Base-by-base conservation (phyloP, 768 basidiomycete species). In the Macrolepiota dolichaula region DNA sequence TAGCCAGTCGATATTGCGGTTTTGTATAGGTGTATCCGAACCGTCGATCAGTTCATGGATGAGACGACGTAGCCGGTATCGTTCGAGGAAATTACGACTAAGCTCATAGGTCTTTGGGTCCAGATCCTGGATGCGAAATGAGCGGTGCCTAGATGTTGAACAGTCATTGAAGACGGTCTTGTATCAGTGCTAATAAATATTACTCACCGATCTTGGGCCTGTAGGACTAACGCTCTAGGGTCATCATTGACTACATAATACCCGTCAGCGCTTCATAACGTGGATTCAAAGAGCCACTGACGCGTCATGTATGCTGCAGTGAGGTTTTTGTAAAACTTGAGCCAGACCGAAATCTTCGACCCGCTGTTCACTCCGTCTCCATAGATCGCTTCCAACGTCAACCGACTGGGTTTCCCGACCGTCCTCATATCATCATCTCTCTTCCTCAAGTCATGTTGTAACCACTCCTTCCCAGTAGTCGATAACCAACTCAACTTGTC, bases 1-100 rank as follows among this genome's bases (percentile, higher is more conserved):
- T 51, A 85, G 76, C 78, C 80, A 85, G n/a, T 76, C 70, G 13
- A 85, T 77, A 0, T 79, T 80, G 19, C 82, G 78, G 3, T 73
- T 63, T 49, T 73, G 68, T 4, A 72, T 1, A 0, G 76, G 70
- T 1, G 77, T 76, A 19, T 69, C 63, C 17, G 66, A 54, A 3
- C 61, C 63, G 56, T 82, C 76, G 53, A 74, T 64, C n/a, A 87
- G 78, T 27, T 81, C 71, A 0, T 76, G 65, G 62, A 89, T 79
- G 40, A 82, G 65, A 0, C 72, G 74, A 24, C 83, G 65, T 1
- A 85, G 73, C 19, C 79, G 80, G 65, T 79, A 86, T 44, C 80
- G 78, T 38, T 77, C 75, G 44, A 89, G 68, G 64, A 85, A 89
- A 44, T 80, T 77, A 52, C 72, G 71, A 64, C 85, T 81, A 0